phyloP scores from a whole-genome alignment of 129 eudicot species.

The Flaveria linearis region DNA sequence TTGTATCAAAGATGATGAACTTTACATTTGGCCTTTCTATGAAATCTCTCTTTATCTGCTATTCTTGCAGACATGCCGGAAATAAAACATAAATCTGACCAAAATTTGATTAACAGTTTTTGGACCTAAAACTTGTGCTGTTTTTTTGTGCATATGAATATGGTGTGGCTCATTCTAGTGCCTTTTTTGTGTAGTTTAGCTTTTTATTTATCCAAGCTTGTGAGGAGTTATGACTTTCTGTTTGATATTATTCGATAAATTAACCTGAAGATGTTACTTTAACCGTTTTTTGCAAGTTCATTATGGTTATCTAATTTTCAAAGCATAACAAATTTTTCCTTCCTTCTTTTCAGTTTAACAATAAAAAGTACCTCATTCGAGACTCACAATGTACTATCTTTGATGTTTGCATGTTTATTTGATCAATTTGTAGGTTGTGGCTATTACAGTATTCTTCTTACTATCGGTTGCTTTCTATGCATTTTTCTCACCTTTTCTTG shows the following conservation, averaged over 20 bases:
- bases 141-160: not conserved
- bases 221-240: not conserved
- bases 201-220: not conserved
- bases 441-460: conserved; percentile 83
- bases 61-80: not conserved
- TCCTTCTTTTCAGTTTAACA: not conserved
- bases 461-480: conserved; percentile 91
- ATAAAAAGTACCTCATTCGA: not conserved
- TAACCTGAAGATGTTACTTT: not conserved
- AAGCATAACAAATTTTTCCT: not conserved
- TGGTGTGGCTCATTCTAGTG: not conserved
- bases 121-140: not conserved
- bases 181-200: not conserved
- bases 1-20: too few relatives aligned
- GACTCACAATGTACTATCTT: not conserved
- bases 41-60: not conserved
- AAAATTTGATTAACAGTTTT: too few relatives aligned
- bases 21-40: too few relatives aligned
- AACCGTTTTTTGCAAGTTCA: not conserved
- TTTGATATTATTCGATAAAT: not conserved
- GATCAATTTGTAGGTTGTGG: conserved; percentile 68
- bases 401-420: conserved; percentile 9
- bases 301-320: not conserved
- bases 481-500: conserved; percentile 93
- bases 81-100: not conserved